Base-by-base conservation (phyloP, 2,329 filamentous ascomycete genomes). In the Apiospora sp. region DNA sequence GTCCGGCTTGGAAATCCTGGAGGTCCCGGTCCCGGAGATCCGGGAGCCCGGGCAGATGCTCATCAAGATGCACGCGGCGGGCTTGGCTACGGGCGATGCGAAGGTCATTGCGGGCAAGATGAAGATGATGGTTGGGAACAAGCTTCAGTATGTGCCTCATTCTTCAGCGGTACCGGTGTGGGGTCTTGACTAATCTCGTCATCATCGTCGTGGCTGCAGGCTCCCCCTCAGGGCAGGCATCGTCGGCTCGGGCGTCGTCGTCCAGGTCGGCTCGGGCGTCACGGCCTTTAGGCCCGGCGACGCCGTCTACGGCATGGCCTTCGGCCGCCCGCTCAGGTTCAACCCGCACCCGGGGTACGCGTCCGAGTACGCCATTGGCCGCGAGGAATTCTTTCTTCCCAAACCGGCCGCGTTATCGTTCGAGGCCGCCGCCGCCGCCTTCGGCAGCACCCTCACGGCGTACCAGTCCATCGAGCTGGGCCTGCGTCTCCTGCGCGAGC, bases 21-120 rank as follows among this genome's bases (percentile, higher is more conserved):
- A 86, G 4, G 71, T 86, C n/a, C 84, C 86, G 0, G 79, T 83
- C 3, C 87, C 87, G 0, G 75, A 74, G n/a, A 85, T 89, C 68
- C 80, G 79, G 3, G 75, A 80, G 8, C 82, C 85, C 1, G 79
- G 84, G 41, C 81, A 88, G 4, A 61, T 89, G 1, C 77, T 89
- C 2, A 73, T 87, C 54, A 78, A 78, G 22, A 79, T 87, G 41
- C 80, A 84, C 51, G 82, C 84, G 4, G 81, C 78, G 2, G 75
- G 76, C 0, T 78, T 85, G 4, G 77, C 78, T n/a, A 81, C 81
- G 0, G 80, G 80, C 0, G 83, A 87, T 19, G 80, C 82, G 0
- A 76, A 79, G 61, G 44, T 80, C 13, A 77, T 79, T 10, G 72
- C 74, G 5, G 81, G 83, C 1, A 48, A 68, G 14, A 30, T 78